Evolutionary conservation across 352 stramenopile species (phyloP), one percentile per base, ranked within the genome.

Genomic region (Pythium sukuiense): DNA sequence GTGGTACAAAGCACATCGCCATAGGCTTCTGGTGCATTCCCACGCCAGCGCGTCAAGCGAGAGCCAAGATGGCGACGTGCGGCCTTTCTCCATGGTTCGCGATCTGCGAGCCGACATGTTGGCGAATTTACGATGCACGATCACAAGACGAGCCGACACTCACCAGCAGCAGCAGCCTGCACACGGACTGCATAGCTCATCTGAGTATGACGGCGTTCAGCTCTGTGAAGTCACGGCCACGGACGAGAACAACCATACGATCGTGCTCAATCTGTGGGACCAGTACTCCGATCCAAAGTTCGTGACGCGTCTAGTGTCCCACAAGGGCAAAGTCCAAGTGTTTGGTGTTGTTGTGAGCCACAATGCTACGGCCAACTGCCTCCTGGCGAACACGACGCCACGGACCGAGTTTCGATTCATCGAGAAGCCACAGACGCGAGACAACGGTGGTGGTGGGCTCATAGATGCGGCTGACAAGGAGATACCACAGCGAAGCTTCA

Each of bases 261-360:
- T 88, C 68, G 62, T 73, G 14, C 55, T 89, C 29, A 87, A 88
- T 32, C 65, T 91, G 39, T 89, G 80, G 79, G 79, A 91, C 37
- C 83, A 89, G 43, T 77, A 85, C 56, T 76, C 83, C 1, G 79
- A 91, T 13, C 76, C 76, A 29, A 65, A 67, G 5, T 81, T 87
- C 49, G 65, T 82, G 16, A 37, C 66, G 2, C 61, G 69, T 8
- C 67, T 91, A 60, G 30, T 88, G 41, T 46, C 71, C 2, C 72
- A 89, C n/a, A 55, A 37, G 14, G 74, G 76, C 20, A 46, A 55
- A 24, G 30, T 88, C 27, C 71, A 80, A 48, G 73, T 88, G 20
- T 26, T 55, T 30, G 69, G 77, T 2, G 55, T 88, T 29, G 73
- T 89, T 4, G 55, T 91, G 32, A 79, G 77, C 61, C 45, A 81